Base-by-base conservation (phyloP, 2,329 filamentous ascomycete genomes). In the Huntiella abstrusa region DNA sequence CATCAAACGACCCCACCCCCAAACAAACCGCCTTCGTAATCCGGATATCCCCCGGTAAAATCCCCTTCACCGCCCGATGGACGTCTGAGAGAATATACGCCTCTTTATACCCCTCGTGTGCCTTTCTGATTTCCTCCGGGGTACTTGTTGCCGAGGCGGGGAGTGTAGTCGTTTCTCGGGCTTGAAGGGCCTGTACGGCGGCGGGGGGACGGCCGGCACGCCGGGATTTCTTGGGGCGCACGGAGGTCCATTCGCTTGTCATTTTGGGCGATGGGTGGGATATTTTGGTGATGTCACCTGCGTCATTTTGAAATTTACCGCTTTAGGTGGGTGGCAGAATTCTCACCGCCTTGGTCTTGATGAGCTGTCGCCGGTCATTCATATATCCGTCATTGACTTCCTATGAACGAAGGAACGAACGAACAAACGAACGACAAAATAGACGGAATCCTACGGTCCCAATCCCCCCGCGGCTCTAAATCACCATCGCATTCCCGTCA, bases 1-100 rank as follows among this genome's bases (percentile, higher is more conserved):
- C 68, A 43, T 74, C 69, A 50, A 74, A 74, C 0, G 69, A 64
- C 2, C 73, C 73, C 2, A 71, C 57, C 0, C 73, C 73, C 4
- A 77, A 61, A 49, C 71, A 75, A 4, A 76, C 53, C 1, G 70
- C 73, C 12, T 33, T 45, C 3, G 3, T 35, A 3, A 51, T 33
- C 10, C 3, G 13, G 5, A 13, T 12, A 12, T n/a, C 32, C 15
- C 33, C 19, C 12, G 32, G n/a, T 11, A 38, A 10, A 10, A 34
- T 12, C n/a, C 12, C 3, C 19, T 15, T 33, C n/a, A 4, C 28
- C 0, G 16, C 33, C 33, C 6, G 10, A 7, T n/a, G 36, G 17
- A 13, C 19, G 17, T 12, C n/a, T 15, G 7, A 12, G 10, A 15
- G 45, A 12, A 32, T 4, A 41, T 28, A 40, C 12, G 13, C n/a